These are phyloP conservation scores for Papiliotrema terrestris DNA, from an alignment of 1,284 basidiomycete genomes.

Conservation along the genomic window DNA sequence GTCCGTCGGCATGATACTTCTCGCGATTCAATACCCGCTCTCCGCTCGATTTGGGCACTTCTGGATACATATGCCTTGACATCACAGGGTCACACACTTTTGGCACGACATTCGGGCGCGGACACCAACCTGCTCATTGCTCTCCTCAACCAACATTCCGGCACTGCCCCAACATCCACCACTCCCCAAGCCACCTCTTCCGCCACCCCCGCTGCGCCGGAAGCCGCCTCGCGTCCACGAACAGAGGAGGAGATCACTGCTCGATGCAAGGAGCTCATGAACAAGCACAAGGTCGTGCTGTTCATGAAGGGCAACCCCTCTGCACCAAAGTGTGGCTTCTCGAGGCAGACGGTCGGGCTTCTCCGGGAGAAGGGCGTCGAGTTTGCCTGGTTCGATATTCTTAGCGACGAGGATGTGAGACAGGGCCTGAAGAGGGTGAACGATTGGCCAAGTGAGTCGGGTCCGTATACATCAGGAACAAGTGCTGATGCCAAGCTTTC, in stretches of 20 bases:
- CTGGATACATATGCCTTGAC: background rate
- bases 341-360: conserved; percentile 64
- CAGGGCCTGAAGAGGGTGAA: conserved; percentile 54
- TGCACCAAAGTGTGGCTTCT: conserved; percentile 81
- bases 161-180: conserved; percentile 46
- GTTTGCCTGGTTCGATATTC: conserved; percentile 70
- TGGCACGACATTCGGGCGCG: conserved; percentile 76
- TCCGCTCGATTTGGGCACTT: background rate
- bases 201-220: conserved; percentile 20
- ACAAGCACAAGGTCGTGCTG: conserved; percentile 61
- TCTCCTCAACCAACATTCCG: conserved; percentile 61
- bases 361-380: conserved; percentile 61
- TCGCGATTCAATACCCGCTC: no score
- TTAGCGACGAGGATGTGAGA: conserved; percentile 66
- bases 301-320: conserved; percentile 98
- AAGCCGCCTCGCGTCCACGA: conserved; percentile 19
- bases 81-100: conserved; percentile 79
- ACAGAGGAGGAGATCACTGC: conserved; percentile 50
- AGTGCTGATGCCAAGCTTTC: conserved; percentile 33
- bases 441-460: conserved; percentile 50
- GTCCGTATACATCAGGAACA: background rate
- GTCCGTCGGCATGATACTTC: no score
- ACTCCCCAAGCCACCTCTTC: conserved; percentile 31
- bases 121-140: conserved; percentile 68
- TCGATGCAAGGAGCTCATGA: conserved; percentile 60